A percentile compares a stretch with the other conserved stretches of the same genome.
Evolutionary conservation across 176 grass and related monocot species (phyloP).

Genomic region (Triticum urartu): DNA sequence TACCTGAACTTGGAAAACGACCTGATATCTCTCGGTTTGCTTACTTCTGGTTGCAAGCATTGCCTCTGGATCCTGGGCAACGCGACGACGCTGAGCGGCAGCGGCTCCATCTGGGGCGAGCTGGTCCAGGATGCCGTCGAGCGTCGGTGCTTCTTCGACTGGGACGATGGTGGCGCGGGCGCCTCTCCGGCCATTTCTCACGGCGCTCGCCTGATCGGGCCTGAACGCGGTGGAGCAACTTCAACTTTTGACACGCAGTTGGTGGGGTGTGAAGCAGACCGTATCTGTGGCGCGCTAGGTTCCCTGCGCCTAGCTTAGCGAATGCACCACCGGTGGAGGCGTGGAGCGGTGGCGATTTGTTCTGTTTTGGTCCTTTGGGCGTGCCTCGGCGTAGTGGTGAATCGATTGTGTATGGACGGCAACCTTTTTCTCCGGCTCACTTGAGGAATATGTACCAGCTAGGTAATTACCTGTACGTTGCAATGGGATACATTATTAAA

Average conservation of each 20-base stretch:
- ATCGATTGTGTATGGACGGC: no score
- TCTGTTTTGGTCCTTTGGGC: neutral
- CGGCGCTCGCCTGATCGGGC: neutral
- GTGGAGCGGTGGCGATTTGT: neutral
- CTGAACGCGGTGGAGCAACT: neutral
- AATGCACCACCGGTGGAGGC: neutral
- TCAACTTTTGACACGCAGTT: neutral
- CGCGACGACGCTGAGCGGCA: slow-evolving; percentile 42
- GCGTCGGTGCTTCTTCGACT: slow-evolving; percentile 55
- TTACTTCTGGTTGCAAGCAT: slow-evolving; percentile 30
- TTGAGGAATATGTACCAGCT: no score
- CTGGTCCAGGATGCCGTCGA: slow-evolving; percentile 49
- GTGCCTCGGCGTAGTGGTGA: no score
- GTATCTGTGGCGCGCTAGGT: neutral
- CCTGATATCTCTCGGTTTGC: neutral
- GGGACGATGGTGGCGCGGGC: neutral
- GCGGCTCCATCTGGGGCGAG: slow-evolving; percentile 58
- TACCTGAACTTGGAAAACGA: neutral
- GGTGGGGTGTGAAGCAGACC: neutral
- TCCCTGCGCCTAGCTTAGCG: slow-evolving; percentile 6
- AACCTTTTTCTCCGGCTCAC: no score
- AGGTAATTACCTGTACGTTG: no score
- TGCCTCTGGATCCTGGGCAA: slow-evolving; percentile 76
- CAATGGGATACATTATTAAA: no score
- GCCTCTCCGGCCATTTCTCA: neutral